Conservation (phyloP, 768 basidiomycete genomes). For the Chiua virens region DNA sequence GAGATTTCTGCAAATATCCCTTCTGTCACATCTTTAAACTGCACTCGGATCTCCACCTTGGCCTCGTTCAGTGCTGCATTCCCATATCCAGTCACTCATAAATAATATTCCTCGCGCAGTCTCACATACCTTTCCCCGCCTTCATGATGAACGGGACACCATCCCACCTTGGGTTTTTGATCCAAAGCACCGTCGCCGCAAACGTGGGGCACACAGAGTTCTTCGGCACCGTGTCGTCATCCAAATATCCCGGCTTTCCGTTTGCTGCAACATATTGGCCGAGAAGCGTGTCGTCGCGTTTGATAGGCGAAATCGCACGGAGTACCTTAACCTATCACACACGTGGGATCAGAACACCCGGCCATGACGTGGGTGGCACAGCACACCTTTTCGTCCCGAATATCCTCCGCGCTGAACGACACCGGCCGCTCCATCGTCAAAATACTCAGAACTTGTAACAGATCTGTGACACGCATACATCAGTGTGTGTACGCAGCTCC, state of each 20-base stretch:
- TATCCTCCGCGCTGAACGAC: conserved; percentile 95
- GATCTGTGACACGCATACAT: conserved; percentile 51
- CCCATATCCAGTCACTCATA: conserved; percentile 9
- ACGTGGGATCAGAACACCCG: conserved; percentile 16
- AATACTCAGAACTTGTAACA: conserved; percentile 92
- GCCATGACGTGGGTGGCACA: conserved; percentile 2
- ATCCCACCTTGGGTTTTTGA: conserved; percentile 97
- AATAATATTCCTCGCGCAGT: conserved; percentile 4
- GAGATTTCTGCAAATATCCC: conserved; percentile 97
- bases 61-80: conserved; percentile 89
- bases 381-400: conserved; percentile 94
- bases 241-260: conserved; percentile 98
- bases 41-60: conserved; percentile 97
- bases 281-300: conserved; percentile 75
- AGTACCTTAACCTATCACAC: conserved; percentile 86
- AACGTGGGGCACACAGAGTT: conserved; percentile 93
- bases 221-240: conserved; percentile 93
- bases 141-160: conserved; percentile 98
- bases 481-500: conserved; percentile 8
- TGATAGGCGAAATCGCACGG: conserved; percentile 83
- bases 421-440: conserved; percentile 98
- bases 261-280: conserved; percentile 91
- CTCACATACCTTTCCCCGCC: conserved; percentile 86
- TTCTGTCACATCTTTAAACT: conserved; percentile 96
- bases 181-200: conserved; percentile 86